Evolutionary conservation across 1,139 yeast genomes (phyloP).

Genomic region (Magnusiomyces sp.): DNA sequence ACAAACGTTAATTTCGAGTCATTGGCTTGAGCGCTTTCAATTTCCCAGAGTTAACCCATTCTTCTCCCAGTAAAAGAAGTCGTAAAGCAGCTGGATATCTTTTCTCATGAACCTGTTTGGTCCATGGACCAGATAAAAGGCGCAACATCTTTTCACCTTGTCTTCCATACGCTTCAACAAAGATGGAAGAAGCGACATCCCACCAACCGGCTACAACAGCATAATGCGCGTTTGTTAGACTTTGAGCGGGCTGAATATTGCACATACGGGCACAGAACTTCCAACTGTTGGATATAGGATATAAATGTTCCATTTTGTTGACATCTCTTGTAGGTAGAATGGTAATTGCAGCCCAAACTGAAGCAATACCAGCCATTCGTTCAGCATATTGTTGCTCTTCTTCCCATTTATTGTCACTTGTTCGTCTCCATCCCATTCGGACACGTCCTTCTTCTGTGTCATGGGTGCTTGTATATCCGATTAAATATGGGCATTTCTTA

Average conservation of each 20-base stretch:
- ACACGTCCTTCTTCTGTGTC: constrained; percentile 77
- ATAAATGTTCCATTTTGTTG: constrained; percentile 35
- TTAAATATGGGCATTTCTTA: constrained; percentile 81
- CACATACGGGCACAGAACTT: constrained; percentile 57
- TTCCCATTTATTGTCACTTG: constrained; percentile 56
- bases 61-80: constrained; percentile 66
- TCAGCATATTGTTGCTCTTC: constrained; percentile 69
- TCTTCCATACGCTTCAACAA: constrained; percentile 49
- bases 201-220: constrained; percentile 78
- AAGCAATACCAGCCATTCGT: constrained; percentile 74
- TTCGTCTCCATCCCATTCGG: constrained; percentile 82
- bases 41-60: constrained; percentile 38
- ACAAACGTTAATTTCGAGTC: constrained; percentile 1
- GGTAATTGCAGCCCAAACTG: constrained; percentile 72
- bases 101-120: constrained; percentile 40
- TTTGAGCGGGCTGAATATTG: constrained; percentile 32
- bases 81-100: constrained; percentile 73
- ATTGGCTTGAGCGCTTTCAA: constrained; percentile 4
- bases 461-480: constrained; percentile 67
- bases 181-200: constrained; percentile 67
- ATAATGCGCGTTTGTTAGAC: constrained; percentile 59
- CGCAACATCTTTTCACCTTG: constrained; percentile 62
- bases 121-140: constrained; percentile 43
- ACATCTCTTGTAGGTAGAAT: constrained; percentile 23
- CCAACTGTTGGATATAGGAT: constrained; percentile 56